Evolutionary conservation across 768 basidiomycete species (phyloP), one percentile per base, ranked within the genome.

Genomic region (Suillus spraguei): DNA sequence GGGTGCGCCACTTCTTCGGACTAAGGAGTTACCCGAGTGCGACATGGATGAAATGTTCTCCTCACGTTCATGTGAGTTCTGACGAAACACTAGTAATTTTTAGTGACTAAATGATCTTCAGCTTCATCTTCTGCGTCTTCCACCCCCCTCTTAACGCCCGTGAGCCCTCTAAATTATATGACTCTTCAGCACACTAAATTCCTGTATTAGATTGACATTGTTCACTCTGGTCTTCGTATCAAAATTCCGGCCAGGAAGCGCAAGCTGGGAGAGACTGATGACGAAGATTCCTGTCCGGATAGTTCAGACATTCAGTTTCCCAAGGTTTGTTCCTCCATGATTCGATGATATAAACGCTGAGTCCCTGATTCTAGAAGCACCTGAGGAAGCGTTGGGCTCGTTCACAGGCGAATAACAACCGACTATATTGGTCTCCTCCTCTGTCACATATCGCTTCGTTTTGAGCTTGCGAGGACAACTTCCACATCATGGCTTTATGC

Each of bases 231-330:
- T 8, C 67, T 76, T 33, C 64, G 67, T 14, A 73, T 76, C 44
- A 71, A 65, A 32, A 49, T 73, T 32, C 74, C 70, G 5, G 62
- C 66, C 0, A 64, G 66, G 36, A 74, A 74, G 54, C 69, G 72
- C 2, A 75, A 76, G 55, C 35, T 67, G 16, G 64, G 70, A 17
- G 72, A 69, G 22, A 3, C 44, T 4, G 72, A 70, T 8, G 28
- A 9, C 0, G 67, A 67, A 4, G 62, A 17, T 0, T 13, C 6
- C 14, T 11, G 36, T 49, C 33, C 20, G 7, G 63, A 52, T 52
- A 36, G 13, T 3, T 8, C 39, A 22, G 17, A 60, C 36, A 16
- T 58, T 32, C 55, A 64, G 8, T 64, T 65, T 10, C 70, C 67
- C 61, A 75, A 74, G 65, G 72, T 70, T 16, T 22, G 63, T 22